These are phyloP conservation scores for Colletotrichum orbiculare DNA, from an alignment of 2,329 filamentous ascomycete genomes.

Conservation along the genomic window DNA sequence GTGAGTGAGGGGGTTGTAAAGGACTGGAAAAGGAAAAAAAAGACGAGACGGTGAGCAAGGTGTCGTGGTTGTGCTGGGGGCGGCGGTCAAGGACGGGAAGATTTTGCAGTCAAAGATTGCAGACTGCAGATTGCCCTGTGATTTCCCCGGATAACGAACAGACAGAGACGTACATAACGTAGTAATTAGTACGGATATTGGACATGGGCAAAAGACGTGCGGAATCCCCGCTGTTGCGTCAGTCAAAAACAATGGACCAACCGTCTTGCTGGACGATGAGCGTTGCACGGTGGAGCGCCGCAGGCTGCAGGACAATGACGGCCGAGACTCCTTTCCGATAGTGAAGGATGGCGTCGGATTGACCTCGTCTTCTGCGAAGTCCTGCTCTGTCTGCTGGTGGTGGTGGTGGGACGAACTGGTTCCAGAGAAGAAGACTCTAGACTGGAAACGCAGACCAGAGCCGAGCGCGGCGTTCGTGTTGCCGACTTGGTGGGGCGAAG, in stretches of 20 bases:
- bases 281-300: slow-evolving; percentile 19
- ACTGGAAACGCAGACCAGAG: slow-evolving; percentile 1
- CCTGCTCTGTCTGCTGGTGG: slow-evolving; percentile 20
- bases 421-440: neutral
- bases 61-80: neutral
- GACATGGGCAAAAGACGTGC: slow-evolving; percentile 20
- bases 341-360: neutral
- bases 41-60: neutral
- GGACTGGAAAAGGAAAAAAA: neutral
- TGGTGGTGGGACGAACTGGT: slow-evolving; percentile 12
- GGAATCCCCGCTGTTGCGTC: slow-evolving; percentile 32
- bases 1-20: neutral
- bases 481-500: slow-evolving; percentile 24
- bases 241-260: slow-evolving; percentile 25
- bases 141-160: slow-evolving; percentile 17
- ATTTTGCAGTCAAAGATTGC: neutral
- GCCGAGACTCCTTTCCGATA: neutral
- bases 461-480: slow-evolving; percentile 31
- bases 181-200: too few relatives aligned
- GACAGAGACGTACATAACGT: neutral
- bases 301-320: slow-evolving; percentile 7
- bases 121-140: neutral
- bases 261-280: neutral
- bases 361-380: neutral
- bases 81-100: slow-evolving; percentile 4